Evolutionary conservation across 495 filamentous ascomycete genomes (phyloP).

Genomic region (Endocarpon pusillum): DNA sequence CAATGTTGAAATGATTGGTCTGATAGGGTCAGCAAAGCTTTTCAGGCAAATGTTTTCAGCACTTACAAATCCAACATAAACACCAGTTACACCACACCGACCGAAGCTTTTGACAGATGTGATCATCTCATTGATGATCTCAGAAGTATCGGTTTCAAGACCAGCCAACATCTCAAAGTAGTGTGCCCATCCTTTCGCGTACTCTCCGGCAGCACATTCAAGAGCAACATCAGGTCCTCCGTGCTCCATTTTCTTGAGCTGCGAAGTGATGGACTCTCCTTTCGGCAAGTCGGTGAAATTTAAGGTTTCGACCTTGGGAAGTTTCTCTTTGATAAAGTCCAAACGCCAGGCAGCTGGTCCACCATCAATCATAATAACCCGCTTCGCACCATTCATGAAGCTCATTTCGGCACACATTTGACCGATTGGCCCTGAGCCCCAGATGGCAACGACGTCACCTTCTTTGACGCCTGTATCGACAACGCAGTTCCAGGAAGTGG

Average conservation of each 20-base stretch:
- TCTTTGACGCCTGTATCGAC: slow-evolving; percentile 59
- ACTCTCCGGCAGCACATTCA: slow-evolving; percentile 60
- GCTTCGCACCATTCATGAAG: slow-evolving; percentile 41
- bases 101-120: slow-evolving; percentile 50
- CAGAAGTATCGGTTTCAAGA: slow-evolving; percentile 55
- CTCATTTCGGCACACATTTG: slow-evolving; percentile 52
- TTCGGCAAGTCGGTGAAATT: slow-evolving; percentile 28
- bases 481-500: slow-evolving; percentile 52
- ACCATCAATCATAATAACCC: slow-evolving; percentile 55
- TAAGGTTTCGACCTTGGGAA: slow-evolving; percentile 36
- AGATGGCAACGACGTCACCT: slow-evolving; percentile 54
- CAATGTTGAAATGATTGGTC: slow-evolving; percentile 57
- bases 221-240: slow-evolving; percentile 52
- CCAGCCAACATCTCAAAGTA: slow-evolving; percentile 48
- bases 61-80: slow-evolving; percentile 54
- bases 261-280: slow-evolving; percentile 36
- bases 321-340: slow-evolving; percentile 36
- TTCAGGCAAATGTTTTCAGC: neutral
- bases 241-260: slow-evolving; percentile 46
- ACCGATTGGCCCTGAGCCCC: slow-evolving; percentile 54
- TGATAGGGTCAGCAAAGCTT: slow-evolving; percentile 8
- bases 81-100: slow-evolving; percentile 49
- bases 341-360: slow-evolving; percentile 37
- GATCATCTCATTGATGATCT: slow-evolving; percentile 68
- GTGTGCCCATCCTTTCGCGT: slow-evolving; percentile 53